A percentile compares a stretch with the other conserved stretches of the same genome.
Evolutionary conservation across 805 yeast genomes (phyloP).

Genomic region (Kazachstania martiniae): DNA sequence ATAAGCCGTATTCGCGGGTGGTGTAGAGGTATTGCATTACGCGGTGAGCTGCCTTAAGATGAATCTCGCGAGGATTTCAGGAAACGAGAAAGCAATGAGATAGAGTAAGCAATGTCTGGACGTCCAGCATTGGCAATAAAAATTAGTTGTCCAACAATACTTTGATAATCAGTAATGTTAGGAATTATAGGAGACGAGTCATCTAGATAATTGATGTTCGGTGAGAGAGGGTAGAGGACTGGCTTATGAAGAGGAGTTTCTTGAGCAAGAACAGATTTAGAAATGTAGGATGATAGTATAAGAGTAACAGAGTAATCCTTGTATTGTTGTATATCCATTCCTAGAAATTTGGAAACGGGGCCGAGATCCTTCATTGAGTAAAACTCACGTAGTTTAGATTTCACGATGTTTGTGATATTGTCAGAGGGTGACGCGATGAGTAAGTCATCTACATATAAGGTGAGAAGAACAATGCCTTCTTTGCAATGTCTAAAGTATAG

Average conservation of each 20-base stretch:
- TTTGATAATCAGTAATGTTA: conserved; percentile 2
- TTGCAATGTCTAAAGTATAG: background rate
- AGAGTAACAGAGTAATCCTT: background rate
- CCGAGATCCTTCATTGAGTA: conserved; percentile 6
- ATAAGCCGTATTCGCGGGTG: conserved; percentile 1
- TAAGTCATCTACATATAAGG: conserved; percentile 5
- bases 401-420: background rate
- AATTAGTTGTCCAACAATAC: conserved; percentile 3
- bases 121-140: conserved; percentile 4
- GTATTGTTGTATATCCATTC: conserved; percentile 3
- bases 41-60: conserved; percentile 2
- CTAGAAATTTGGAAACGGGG: conserved; percentile 3
- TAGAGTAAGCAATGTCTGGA: conserved; percentile 4
- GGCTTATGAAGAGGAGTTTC: background rate
- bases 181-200: background rate
- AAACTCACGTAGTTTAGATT: background rate
- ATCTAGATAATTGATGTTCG: background rate
- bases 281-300: conserved; percentile 2
- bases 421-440: conserved; percentile 2
- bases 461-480: background rate
- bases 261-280: background rate
- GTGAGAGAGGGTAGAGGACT: background rate
- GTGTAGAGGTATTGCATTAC: conserved; percentile 4
- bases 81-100: conserved; percentile 2
- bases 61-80: conserved; percentile 4